These are phyloP conservation scores for Cyathus striatus DNA, from an alignment of 768 basidiomycete species.

Conservation along the genomic window DNA sequence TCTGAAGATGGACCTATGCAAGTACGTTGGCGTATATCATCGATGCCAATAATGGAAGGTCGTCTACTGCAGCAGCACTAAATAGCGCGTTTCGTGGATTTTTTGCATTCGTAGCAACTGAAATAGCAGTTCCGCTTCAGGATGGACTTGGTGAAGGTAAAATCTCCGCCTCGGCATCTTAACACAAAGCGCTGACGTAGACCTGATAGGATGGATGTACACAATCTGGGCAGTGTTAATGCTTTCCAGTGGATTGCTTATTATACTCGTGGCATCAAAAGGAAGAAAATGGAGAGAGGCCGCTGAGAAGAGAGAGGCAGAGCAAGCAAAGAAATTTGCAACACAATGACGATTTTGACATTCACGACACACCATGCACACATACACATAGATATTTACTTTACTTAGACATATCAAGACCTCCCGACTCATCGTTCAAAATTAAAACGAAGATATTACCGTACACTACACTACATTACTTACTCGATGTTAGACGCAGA, in stretches of 20 bases:
- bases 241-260: conserved; percentile 44
- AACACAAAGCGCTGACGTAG: background rate
- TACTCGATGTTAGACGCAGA: too few species aligned
- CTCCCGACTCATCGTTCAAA: too few species aligned
- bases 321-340: background rate
- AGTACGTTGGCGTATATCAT: conserved; percentile 81
- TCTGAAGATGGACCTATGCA: conserved; percentile 34
- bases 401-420: too few species aligned
- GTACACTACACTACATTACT: too few species aligned
- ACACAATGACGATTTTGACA: background rate
- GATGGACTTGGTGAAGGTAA: conserved; percentile 71
- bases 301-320: conserved; percentile 39
- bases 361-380: background rate
- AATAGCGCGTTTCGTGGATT: conserved; percentile 76
- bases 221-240: conserved; percentile 55
- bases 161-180: conserved; percentile 1
- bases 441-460: too few species aligned
- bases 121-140: conserved; percentile 73
- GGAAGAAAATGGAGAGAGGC: conserved; percentile 55
- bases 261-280: conserved; percentile 56
- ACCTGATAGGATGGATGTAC: conserved; percentile 52
- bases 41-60: conserved; percentile 80
- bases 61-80: conserved; percentile 66
- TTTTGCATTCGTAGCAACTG: conserved; percentile 62
- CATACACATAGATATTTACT: too few species aligned